Conservation (phyloP, 75 land plant species). For the Adiantum capillusveneris region DNA sequence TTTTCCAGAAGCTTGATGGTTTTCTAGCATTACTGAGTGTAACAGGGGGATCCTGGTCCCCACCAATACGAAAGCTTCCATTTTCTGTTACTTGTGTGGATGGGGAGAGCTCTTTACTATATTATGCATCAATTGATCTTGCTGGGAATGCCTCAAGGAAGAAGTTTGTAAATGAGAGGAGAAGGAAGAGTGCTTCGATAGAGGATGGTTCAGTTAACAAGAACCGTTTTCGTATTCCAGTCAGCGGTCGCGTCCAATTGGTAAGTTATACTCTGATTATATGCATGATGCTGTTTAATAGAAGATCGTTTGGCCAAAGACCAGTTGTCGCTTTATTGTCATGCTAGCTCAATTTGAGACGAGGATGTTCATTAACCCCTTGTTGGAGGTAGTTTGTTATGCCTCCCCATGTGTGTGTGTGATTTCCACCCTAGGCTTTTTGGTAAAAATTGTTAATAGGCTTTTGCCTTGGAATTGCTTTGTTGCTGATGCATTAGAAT, state of each 20-base stretch:
- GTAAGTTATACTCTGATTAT: constrained; percentile 25
- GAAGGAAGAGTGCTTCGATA: constrained; percentile 31
- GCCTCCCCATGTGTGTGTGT: too few species aligned
- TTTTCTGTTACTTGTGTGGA: constrained; percentile 85
- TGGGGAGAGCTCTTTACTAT: constrained; percentile 71
- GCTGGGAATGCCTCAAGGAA: constrained; percentile 33
- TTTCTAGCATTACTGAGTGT: constrained; percentile 85
- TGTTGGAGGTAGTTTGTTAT: too few species aligned
- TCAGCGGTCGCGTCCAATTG: constrained; percentile 95
- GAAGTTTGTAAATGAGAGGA: constrained; percentile 30
- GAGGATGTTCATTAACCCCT: too few species aligned
- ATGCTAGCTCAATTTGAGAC: too few species aligned
- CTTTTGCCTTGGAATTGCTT: neutral
- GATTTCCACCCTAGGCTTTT: neutral
- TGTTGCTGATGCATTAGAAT: neutral
- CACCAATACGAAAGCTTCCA: constrained; percentile 77
- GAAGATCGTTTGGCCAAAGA: too few species aligned
- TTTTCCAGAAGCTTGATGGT: constrained; percentile 76
- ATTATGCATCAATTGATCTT: constrained; percentile 82
- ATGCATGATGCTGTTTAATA: too few species aligned
- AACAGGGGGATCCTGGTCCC: constrained; percentile 81
- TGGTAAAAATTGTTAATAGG: neutral
- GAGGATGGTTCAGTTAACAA: constrained; percentile 39
- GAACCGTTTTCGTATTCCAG: constrained; percentile 69
- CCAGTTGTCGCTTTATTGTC: neutral